Percentiles rank a stretch among this genome's conserved stretches.
Conservation (phyloP, 192 early-diverging fungal genomes). For the Pilaira anomala region DNA sequence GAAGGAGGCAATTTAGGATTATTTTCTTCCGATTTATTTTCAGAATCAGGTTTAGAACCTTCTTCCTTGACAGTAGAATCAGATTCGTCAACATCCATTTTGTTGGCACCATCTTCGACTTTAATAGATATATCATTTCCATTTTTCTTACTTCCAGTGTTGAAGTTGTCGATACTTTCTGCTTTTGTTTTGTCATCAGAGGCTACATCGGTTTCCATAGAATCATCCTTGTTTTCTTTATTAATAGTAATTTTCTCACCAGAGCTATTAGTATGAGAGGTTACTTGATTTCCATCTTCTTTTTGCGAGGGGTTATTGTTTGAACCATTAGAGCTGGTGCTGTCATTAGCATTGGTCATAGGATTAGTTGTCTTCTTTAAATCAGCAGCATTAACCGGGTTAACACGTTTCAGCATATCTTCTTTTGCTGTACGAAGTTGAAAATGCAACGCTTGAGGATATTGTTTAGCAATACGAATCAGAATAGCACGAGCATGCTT, state of each 20-base stretch:
- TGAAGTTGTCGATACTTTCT: background rate
- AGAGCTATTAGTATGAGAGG: background rate
- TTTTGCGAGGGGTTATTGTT: background rate
- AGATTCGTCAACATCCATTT: background rate
- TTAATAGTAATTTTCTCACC: background rate
- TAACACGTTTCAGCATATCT: conserved; percentile 66
- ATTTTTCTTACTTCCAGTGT: background rate
- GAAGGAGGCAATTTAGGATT: conserved; percentile 5
- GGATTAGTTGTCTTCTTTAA: conserved; percentile 16
- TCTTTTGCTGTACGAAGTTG: conserved; percentile 90
- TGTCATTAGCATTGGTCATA: background rate
- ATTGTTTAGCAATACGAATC: conserved; percentile 91
- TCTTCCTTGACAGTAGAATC: background rate
- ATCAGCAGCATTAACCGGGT: conserved; percentile 18
- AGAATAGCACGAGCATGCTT: conserved; percentile 79
- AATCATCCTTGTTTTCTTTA: background rate
- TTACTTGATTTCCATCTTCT: background rate
- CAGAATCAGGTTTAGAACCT: background rate
- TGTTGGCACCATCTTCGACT: background rate
- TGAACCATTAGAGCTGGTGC: conserved; percentile 3
- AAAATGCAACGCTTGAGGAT: conserved; percentile 90
- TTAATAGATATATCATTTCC: background rate
- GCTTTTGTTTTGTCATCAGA: background rate
- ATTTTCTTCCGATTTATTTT: background rate
- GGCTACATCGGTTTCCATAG: background rate